phyloP scores from a whole-genome alignment of 805 yeast genomes.

The Zygotorulaspora danielsina region DNA sequence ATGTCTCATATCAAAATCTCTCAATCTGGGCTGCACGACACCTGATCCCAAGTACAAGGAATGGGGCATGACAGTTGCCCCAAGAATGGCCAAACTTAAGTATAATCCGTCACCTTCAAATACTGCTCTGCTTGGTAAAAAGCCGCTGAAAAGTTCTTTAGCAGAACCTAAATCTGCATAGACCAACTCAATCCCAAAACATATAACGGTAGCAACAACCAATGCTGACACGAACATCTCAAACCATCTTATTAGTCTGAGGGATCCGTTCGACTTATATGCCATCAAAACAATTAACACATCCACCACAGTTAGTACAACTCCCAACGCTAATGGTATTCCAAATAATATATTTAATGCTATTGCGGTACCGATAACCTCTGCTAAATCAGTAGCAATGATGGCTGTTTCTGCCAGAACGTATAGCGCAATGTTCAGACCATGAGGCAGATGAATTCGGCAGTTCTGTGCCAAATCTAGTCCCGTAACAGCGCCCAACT shows the following conservation, averaged over 20 bases:
- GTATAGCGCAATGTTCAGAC: slow-evolving; percentile 59
- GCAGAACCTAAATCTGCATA: slow-evolving; percentile 57
- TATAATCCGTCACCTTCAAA: slow-evolving; percentile 63
- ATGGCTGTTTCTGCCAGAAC: slow-evolving; percentile 84
- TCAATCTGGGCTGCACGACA: slow-evolving; percentile 77
- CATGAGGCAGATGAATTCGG: slow-evolving; percentile 62
- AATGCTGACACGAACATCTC: slow-evolving; percentile 76
- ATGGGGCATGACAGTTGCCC: slow-evolving; percentile 96
- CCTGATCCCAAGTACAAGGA: slow-evolving; percentile 84
- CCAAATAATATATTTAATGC: slow-evolving; percentile 78
- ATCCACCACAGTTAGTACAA: slow-evolving; percentile 77
- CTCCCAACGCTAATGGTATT: slow-evolving; percentile 80
- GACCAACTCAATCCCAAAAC: slow-evolving; percentile 74
- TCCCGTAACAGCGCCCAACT: slow-evolving; percentile 92
- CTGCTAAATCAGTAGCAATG: slow-evolving; percentile 94
- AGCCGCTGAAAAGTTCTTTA: slow-evolving; percentile 65
- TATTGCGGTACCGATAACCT: slow-evolving; percentile 96
- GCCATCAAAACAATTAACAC: slow-evolving; percentile 83
- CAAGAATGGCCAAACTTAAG: slow-evolving; percentile 77
- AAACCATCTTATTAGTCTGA: slow-evolving; percentile 70
- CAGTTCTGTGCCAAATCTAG: slow-evolving; percentile 86
- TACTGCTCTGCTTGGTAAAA: slow-evolving; percentile 49
- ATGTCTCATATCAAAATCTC: slow-evolving; percentile 66
- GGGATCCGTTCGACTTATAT: slow-evolving; percentile 78
- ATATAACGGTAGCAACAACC: slow-evolving; percentile 76